Base-by-base conservation (phyloP, 768 basidiomycete species). In the Mycena indigotica region DNA sequence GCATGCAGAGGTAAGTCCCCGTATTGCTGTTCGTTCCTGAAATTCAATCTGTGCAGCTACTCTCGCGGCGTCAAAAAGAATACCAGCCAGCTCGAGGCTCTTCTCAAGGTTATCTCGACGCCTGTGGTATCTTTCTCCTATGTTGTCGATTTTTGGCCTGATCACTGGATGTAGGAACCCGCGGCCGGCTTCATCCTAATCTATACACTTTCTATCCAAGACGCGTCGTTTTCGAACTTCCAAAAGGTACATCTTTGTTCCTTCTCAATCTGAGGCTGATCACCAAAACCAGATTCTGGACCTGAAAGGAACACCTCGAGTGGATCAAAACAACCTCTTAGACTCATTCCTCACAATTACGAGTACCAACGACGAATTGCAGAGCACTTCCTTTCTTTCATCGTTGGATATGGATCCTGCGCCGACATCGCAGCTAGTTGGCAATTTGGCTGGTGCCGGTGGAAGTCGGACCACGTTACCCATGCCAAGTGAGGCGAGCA, bases 161-260 rank as follows among this genome's bases (percentile, higher is more conserved):
- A 28, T 2, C 25, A 15, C 30, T 54, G 45, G 15, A 29, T 24
- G 6, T 55, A 96, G 88, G 92, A 95, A 66, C 95, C 96, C 16
- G 78, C 92, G 1, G 94, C 96, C 70, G 93, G 90, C 2, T 98
- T 99, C 68, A 92, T 98, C 59, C 80, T 95, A 54, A 98, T 98
- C 67, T 99, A 98, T 68, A 95, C 93, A 6, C 80, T 98, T 24
- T 81, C 98, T 55, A 91, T 99, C 60, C 93, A 93, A 23, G 96
- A 98, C 72, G 88, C 90, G 4, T 95, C 95, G 2, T 95, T 95
- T 72, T 89, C 89, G 28, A 98, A 98, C 73, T 99, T 99, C 78
- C 97, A 98, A 77, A 99, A 99, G 85, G 94, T 89, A 29, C 35
- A 73, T 28, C n/a, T 45, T 25, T 21, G 13, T 16, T 26, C 51